Conservation (phyloP, 192 early-diverging fungal species). For the Lobosporangium transversale region DNA sequence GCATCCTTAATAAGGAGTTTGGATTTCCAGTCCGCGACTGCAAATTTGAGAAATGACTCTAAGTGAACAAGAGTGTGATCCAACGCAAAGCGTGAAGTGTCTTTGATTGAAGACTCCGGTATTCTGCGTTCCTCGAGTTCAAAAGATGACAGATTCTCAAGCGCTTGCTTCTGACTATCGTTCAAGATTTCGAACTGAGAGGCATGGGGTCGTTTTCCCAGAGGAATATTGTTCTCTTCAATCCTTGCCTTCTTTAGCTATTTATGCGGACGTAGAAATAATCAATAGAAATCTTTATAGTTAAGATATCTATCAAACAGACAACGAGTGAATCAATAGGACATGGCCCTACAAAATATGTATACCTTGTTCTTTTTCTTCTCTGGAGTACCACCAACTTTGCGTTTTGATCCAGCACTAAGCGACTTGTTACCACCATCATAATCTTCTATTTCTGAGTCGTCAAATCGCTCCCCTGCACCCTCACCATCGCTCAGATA, state of each 20-base stretch:
- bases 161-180: conserved; percentile 55
- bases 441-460: conserved; percentile 23
- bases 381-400: conserved; percentile 33
- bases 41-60: conserved; percentile 65
- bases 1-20: conserved; percentile 49
- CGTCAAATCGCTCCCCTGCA: conserved; percentile 34
- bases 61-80: conserved; percentile 59
- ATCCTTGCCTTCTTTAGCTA: conserved; percentile 46
- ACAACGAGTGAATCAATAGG: too few species aligned
- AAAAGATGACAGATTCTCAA: conserved; percentile 51
- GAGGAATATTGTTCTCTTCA: conserved; percentile 44
- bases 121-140: conserved; percentile 53
- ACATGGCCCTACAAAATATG: too few species aligned
- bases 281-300: neutral
- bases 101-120: conserved; percentile 50
- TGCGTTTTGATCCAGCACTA: conserved; percentile 43
- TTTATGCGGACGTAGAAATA: neutral
- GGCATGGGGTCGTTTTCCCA: conserved; percentile 33
- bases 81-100: conserved; percentile 54
- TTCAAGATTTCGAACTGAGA: conserved; percentile 53
- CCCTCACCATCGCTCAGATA: conserved; percentile 46
- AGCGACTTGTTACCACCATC: conserved; percentile 24
- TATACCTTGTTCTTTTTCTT: conserved; percentile 57
- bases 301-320: neutral
- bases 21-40: conserved; percentile 31